Conservation (phyloP, 2,329 filamentous ascomycete species). For the Talaromyces funiculosus region DNA sequence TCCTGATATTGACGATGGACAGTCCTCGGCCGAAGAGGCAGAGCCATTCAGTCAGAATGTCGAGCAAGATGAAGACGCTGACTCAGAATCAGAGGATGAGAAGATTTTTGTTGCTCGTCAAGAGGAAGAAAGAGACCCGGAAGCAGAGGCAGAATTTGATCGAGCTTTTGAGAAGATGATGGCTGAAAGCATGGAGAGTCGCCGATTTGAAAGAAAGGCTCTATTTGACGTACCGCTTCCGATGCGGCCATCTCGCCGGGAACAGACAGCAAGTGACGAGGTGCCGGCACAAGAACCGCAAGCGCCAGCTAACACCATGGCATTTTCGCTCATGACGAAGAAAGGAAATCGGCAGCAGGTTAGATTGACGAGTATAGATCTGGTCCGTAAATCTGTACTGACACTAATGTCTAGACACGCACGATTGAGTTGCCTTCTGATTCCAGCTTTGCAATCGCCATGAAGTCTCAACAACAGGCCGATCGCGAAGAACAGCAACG, state of each 20-base stretch:
- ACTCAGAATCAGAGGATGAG: constrained; percentile 76
- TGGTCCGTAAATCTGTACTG: not conserved
- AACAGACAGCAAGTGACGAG: constrained; percentile 43
- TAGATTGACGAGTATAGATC: constrained; percentile 7
- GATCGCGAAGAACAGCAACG: constrained; percentile 95
- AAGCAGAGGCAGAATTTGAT: constrained; percentile 95
- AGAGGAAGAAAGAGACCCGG: constrained; percentile 84
- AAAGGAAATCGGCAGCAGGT: constrained; percentile 93
- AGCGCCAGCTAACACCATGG: constrained; percentile 64
- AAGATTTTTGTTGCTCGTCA: constrained; percentile 86
- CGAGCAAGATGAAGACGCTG: constrained; percentile 48
- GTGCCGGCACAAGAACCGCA: constrained; percentile 28
- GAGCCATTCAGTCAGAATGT: constrained; percentile 42
- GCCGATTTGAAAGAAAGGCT: constrained; percentile 91
- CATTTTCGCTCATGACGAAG: constrained; percentile 93
- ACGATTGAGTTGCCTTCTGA: constrained; percentile 82
- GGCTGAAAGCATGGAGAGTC: constrained; percentile 90
- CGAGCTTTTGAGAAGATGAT: constrained; percentile 98
- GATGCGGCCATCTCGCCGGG: constrained; percentile 65
- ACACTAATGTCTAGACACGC: constrained; percentile 58
- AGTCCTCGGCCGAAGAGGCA: constrained; percentile 46
- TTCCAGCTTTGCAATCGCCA: constrained; percentile 89
- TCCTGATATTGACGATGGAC: constrained; percentile 52
- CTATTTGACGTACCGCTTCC: constrained; percentile 97
- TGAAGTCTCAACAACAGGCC: constrained; percentile 92